Evolutionary conservation across 2,329 filamentous ascomycete species (phyloP).

Genomic region (Davidsoniella virescens): DNA sequence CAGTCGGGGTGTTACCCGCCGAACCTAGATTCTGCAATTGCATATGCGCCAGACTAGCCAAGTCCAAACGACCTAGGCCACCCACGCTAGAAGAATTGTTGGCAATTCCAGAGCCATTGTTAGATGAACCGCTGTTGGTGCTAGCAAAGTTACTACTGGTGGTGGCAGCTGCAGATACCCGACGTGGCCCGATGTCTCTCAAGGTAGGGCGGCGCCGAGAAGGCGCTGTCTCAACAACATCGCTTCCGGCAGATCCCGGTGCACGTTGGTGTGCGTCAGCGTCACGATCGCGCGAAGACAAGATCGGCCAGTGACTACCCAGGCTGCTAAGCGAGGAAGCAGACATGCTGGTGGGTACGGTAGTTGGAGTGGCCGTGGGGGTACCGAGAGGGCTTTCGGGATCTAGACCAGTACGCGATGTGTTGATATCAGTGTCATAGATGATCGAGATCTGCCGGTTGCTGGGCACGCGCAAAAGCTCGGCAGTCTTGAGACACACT

Average conservation of each 20-base stretch:
- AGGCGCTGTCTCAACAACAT: conserved; percentile 19
- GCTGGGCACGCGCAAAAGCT: conserved; percentile 24
- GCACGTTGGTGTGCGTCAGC: conserved; percentile 21
- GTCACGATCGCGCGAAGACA: conserved; percentile 4
- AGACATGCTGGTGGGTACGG: conserved; percentile 16
- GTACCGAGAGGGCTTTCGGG: conserved; percentile 21
- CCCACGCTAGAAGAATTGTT: conserved; percentile 1
- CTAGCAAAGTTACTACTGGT: neutral
- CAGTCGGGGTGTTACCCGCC: neutral
- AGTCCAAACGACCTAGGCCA: conserved; percentile 11
- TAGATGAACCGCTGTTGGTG: neutral
- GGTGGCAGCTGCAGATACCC: neutral
- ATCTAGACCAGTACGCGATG: neutral
- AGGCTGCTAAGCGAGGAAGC: conserved; percentile 5
- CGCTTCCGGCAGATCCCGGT: conserved; percentile 37
- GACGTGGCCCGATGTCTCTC: neutral
- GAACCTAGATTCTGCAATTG: conserved; percentile 8
- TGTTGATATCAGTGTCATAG: conserved; percentile 3
- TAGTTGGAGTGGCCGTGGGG: neutral
- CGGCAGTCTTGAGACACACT: conserved; percentile 33
- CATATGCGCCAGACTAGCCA: conserved; percentile 7
- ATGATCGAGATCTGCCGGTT: neutral
- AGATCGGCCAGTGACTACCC: conserved; percentile 13
- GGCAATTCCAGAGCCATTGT: neutral
- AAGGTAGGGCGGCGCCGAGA: conserved; percentile 1